Conservation (phyloP, 2,329 filamentous ascomycete species). For the Elsinoe batatas region DNA sequence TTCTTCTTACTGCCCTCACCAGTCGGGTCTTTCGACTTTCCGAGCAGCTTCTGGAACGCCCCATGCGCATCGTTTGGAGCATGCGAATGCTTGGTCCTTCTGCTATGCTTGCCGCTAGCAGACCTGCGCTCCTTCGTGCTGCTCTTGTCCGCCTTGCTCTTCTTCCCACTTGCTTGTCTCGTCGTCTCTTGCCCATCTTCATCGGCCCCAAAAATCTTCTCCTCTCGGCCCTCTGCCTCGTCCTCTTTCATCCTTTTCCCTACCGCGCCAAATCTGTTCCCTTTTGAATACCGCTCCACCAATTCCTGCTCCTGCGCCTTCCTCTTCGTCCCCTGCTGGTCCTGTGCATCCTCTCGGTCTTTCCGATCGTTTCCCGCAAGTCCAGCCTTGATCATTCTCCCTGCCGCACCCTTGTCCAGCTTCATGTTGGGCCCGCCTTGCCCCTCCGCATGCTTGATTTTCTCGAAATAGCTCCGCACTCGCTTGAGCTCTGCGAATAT, state of each 20-base stretch:
- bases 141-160: not conserved
- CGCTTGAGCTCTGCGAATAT: slow-evolving; percentile 78
- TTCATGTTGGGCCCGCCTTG: slow-evolving; percentile 50
- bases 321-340: slow-evolving; percentile 27
- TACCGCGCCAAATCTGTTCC: slow-evolving; percentile 26
- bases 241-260: slow-evolving; percentile 26
- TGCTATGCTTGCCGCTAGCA: not conserved
- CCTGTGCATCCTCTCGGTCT: slow-evolving; percentile 31
- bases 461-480: slow-evolving; percentile 83
- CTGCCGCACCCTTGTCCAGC: slow-evolving; percentile 65
- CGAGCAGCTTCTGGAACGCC: slow-evolving; percentile 3
- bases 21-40: not conserved
- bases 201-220: not conserved
- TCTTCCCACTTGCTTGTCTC: not conserved
- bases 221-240: slow-evolving; percentile 16
- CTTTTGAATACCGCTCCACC: slow-evolving; percentile 22
- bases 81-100: slow-evolving; percentile 6
- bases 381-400: slow-evolving; percentile 71
- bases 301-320: slow-evolving; percentile 26
- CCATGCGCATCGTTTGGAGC: slow-evolving; percentile 9
- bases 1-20: slow-evolving; percentile 10
- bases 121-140: slow-evolving; percentile 16
- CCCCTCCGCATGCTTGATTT: slow-evolving; percentile 70
- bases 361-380: slow-evolving; percentile 46
- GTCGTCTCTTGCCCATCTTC: slow-evolving; percentile 14